Percentiles rank a stretch among this genome's conserved stretches.
Conservation (phyloP, 169 alveolate species). For the Babesia ovis region DNA sequence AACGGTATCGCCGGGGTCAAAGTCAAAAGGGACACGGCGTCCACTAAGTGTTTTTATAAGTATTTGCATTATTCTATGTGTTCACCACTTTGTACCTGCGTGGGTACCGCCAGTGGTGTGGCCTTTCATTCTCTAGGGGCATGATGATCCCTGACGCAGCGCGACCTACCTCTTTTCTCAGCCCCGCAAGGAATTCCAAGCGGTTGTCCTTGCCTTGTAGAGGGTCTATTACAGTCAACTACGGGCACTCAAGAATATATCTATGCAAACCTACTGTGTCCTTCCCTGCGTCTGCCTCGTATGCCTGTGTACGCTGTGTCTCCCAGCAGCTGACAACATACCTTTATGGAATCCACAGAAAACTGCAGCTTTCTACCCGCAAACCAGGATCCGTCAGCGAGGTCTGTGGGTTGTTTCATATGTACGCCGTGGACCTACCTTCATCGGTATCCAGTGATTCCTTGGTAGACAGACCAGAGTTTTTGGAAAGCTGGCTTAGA, state of each 20-base stretch:
- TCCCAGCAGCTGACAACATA: background rate
- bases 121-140: conserved; percentile 41
- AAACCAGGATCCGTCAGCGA: conserved; percentile 71
- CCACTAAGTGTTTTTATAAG: conserved; percentile 92
- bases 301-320: conserved; percentile 26
- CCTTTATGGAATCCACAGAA: conserved; percentile 61
- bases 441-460: conserved; percentile 55
- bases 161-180: conserved; percentile 36
- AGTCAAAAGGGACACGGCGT: conserved; percentile 88
- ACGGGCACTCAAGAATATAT: no score
- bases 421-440: conserved; percentile 10
- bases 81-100: conserved; percentile 31
- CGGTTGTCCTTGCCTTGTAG: conserved; percentile 58
- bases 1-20: conserved; percentile 92
- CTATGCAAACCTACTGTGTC: conserved; percentile 46
- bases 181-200: conserved; percentile 18
- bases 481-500: conserved; percentile 31
- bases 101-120: conserved; percentile 8
- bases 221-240: conserved; percentile 66
- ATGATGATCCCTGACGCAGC: background rate
- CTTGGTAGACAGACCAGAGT: conserved; percentile 30
- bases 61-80: conserved; percentile 82
- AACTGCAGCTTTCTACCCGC: conserved; percentile 61
- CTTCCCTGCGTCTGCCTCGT: conserved; percentile 66
- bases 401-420: conserved; percentile 6